Evolutionary conservation across 805 yeast species (phyloP).

Genomic region (Pichia eremophila): DNA sequence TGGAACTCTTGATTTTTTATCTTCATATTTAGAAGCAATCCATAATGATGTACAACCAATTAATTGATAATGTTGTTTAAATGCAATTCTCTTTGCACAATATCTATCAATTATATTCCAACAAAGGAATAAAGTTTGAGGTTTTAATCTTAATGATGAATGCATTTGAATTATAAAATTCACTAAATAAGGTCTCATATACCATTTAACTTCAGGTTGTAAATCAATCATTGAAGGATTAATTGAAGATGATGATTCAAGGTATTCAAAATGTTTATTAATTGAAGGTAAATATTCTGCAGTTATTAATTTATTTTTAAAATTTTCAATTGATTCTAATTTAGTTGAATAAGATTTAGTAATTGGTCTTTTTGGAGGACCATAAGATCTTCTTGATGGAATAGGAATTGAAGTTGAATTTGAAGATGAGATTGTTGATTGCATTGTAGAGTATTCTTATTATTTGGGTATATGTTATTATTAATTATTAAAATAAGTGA

Average conservation of each 20-base stretch:
- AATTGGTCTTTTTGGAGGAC: constrained; percentile 26
- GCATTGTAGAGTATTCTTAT: background rate
- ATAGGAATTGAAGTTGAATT: background rate
- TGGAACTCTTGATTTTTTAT: constrained; percentile 50
- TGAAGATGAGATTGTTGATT: background rate
- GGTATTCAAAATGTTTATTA: constrained; percentile 28
- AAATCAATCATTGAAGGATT: constrained; percentile 56
- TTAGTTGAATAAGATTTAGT: constrained; percentile 30
- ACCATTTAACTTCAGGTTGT: constrained; percentile 79
- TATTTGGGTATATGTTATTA: too few relatives aligned
- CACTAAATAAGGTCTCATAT: constrained; percentile 62
- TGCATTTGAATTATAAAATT: constrained; percentile 68
- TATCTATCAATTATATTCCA: constrained; percentile 81
- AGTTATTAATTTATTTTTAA: constrained; percentile 32
- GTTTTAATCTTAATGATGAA: constrained; percentile 53
- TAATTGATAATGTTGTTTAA: constrained; percentile 78
- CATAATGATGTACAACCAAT: constrained; percentile 89
- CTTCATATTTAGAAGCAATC: constrained; percentile 79
- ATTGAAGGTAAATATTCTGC: constrained; percentile 36
- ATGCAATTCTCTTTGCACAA: constrained; percentile 77
- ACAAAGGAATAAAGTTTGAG: constrained; percentile 57
- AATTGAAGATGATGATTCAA: constrained; percentile 32
- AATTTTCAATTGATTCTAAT: constrained; percentile 39
- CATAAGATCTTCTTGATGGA: constrained; percentile 14
- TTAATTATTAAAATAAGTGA: too few relatives aligned